These are phyloP conservation scores for Aspergillus heteromorphus DNA, from an alignment of 495 filamentous ascomycete species.

Conservation along the genomic window DNA sequence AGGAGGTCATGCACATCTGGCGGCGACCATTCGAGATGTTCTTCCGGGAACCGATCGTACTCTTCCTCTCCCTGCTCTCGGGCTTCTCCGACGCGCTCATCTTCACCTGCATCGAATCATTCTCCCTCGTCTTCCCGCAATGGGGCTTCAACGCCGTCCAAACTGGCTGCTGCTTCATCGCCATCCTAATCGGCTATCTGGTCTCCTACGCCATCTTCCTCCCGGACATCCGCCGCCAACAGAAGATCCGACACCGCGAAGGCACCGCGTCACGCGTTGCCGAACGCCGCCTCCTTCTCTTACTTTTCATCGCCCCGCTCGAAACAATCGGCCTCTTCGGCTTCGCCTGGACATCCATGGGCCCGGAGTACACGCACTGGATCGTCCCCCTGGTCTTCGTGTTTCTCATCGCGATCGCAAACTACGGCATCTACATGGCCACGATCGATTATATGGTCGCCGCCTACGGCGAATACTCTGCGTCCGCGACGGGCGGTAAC, in stretches of 20 bases:
- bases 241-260: constrained; percentile 33
- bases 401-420: constrained; percentile 60
- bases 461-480: constrained; percentile 71
- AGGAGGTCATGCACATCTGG: constrained; percentile 58
- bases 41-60: constrained; percentile 68
- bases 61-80: constrained; percentile 63
- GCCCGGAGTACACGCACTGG: constrained; percentile 57
- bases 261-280: constrained; percentile 48
- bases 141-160: constrained; percentile 55
- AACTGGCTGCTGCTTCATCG: constrained; percentile 57
- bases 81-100: constrained; percentile 79
- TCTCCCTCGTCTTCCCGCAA: constrained; percentile 57
- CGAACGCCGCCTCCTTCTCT: constrained; percentile 51
- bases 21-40: constrained; percentile 74
- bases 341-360: constrained; percentile 62
- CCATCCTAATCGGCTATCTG: constrained; percentile 61
- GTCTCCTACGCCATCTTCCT: constrained; percentile 60
- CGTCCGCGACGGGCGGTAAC: constrained; percentile 73
- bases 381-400: constrained; percentile 55
- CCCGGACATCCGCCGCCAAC: constrained; percentile 55
- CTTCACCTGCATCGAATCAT: constrained; percentile 71
- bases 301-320: constrained; percentile 60
- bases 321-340: constrained; percentile 63
- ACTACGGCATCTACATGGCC: constrained; percentile 72
- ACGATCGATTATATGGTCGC: constrained; percentile 86